These are phyloP conservation scores for Phytophthora nicotianae DNA, from an alignment of 352 stramenopile genomes.

Conservation along the genomic window DNA sequence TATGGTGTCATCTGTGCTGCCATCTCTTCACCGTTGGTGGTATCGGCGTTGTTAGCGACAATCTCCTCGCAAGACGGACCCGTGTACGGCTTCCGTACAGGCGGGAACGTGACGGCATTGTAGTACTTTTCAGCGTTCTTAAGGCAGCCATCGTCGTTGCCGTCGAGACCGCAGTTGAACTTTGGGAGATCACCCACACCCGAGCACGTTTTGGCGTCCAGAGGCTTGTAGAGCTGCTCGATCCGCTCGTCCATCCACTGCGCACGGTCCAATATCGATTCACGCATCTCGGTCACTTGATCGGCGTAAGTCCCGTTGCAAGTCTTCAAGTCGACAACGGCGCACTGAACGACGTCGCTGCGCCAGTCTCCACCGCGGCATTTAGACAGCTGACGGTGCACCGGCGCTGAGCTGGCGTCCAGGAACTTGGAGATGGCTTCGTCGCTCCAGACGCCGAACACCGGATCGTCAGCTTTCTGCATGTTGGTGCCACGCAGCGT, in stretches of 20 bases:
- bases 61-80: conserved; percentile 46
- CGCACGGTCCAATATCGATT: conserved; percentile 51
- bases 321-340: conserved; percentile 51
- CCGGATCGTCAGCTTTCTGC: conserved; percentile 13
- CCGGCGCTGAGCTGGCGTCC: conserved; percentile 46
- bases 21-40: conserved; percentile 22
- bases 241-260: conserved; percentile 82
- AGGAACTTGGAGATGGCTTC: conserved; percentile 55
- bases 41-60: conserved; percentile 6
- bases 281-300: conserved; percentile 49
- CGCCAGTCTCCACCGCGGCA: conserved; percentile 57
- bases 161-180: conserved; percentile 70
- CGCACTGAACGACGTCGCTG: conserved; percentile 58
- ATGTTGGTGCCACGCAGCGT: conserved; percentile 44
- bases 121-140: conserved; percentile 65
- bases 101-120: conserved; percentile 55
- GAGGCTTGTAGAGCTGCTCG: conserved; percentile 64
- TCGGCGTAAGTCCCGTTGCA: conserved; percentile 70
- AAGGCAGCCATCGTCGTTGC: conserved; percentile 66
- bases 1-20: conserved; percentile 32
- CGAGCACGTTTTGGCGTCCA: conserved; percentile 60
- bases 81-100: conserved; percentile 55
- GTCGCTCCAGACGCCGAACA: conserved; percentile 58
- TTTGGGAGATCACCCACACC: conserved; percentile 66
- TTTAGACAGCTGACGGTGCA: conserved; percentile 59